phyloP scores from a whole-genome alignment of 2,329 filamentous ascomycete genomes.

The Neofusicoccum parvum region DNA sequence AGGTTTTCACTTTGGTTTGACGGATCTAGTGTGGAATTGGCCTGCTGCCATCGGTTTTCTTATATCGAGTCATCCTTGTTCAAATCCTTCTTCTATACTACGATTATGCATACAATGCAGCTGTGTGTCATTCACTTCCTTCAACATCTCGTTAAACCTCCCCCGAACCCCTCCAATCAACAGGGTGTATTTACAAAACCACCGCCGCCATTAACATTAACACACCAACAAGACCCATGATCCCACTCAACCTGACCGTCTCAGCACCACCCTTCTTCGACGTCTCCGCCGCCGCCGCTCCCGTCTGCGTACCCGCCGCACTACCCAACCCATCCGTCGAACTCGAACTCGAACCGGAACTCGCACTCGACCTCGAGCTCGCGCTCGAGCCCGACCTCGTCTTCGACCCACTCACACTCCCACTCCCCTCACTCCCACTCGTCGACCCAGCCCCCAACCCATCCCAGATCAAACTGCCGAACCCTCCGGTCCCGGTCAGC shows the following conservation, averaged over 20 bases:
- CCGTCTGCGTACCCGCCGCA: neutral
- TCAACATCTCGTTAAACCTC: no score
- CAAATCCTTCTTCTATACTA: no score
- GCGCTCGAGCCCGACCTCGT: neutral
- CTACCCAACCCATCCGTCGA: neutral
- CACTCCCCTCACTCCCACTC: neutral
- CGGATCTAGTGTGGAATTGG: no score
- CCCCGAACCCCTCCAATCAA: no score
- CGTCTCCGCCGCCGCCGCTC: neutral
- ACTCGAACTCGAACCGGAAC: neutral
- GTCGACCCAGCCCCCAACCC: neutral
- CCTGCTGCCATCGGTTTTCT: no score
- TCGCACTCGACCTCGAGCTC: neutral
- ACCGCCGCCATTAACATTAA: no score
- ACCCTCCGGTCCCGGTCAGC: neutral
- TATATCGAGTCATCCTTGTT: no score
- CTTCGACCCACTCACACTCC: neutral
- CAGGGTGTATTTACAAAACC: no score
- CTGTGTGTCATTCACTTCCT: neutral
- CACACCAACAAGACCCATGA: neutral
- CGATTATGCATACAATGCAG: neutral
- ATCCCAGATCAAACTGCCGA: neutral
- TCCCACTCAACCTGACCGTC: neutral
- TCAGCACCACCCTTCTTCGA: neutral
- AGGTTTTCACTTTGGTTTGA: neutral